These are phyloP conservation scores for Medicago lupulina DNA, from an alignment of 306 rosid genomes.

Conservation along the genomic window DNA sequence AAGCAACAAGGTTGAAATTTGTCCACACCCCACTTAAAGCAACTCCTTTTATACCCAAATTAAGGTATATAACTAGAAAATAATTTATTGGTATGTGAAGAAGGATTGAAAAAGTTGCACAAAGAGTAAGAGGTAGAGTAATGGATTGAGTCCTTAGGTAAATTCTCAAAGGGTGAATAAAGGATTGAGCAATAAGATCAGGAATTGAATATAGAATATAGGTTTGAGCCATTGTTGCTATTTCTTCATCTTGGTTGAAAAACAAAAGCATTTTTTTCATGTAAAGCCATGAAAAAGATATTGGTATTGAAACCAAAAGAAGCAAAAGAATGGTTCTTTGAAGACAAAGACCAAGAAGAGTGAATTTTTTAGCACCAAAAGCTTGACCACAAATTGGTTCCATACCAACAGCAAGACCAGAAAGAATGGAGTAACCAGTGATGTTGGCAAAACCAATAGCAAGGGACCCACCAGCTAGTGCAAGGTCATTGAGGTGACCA, in stretches of 20 bases:
- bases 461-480: slow-evolving; percentile 88
- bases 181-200: slow-evolving; percentile 84
- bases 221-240: slow-evolving; percentile 73
- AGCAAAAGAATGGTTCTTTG: slow-evolving; percentile 78
- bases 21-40: slow-evolving; percentile 84
- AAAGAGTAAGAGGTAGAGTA: slow-evolving; percentile 80
- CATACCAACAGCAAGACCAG: slow-evolving; percentile 94
- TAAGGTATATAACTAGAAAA: slow-evolving; percentile 60
- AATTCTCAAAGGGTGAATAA: slow-evolving; percentile 83
- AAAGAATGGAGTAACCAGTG: slow-evolving; percentile 89
- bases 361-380: slow-evolving; percentile 72
- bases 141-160: slow-evolving; percentile 85
- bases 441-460: slow-evolving; percentile 89
- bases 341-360: slow-evolving; percentile 72
- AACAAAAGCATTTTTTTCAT: slow-evolving; percentile 68
- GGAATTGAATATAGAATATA: slow-evolving; percentile 84
- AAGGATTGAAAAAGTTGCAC: slow-evolving; percentile 68
- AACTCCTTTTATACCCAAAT: slow-evolving; percentile 75
- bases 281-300: slow-evolving; percentile 77
- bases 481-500: slow-evolving; percentile 76
- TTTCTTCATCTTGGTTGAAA: slow-evolving; percentile 72
- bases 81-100: slow-evolving; percentile 82
- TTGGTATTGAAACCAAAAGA: slow-evolving; percentile 64
- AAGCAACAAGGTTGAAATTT: slow-evolving; percentile 70
- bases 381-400: slow-evolving; percentile 94